phyloP scores from a whole-genome alignment of 805 yeast species.

The Metschnikowia cubensis region DNA sequence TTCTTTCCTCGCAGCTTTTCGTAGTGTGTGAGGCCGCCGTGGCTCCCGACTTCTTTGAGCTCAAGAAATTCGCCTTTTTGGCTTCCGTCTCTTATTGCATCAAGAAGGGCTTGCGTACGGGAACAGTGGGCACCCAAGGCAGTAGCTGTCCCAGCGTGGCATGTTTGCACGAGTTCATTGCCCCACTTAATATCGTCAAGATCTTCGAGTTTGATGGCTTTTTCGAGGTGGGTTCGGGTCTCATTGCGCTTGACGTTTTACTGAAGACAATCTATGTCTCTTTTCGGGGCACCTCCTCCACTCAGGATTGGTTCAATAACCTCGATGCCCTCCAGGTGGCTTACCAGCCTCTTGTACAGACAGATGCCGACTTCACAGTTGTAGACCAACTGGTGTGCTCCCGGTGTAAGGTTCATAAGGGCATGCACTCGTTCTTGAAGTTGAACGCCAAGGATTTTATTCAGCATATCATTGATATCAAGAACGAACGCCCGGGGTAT shows the following conservation, averaged over 20 bases:
- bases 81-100: slow-evolving; percentile 38
- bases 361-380: slow-evolving; percentile 6
- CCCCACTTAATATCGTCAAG: slow-evolving; percentile 32
- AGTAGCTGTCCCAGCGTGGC: slow-evolving; percentile 23
- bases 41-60: slow-evolving; percentile 19
- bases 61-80: slow-evolving; percentile 31
- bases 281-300: slow-evolving; percentile 62
- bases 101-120: slow-evolving; percentile 25
- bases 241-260: slow-evolving; percentile 46
- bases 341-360: slow-evolving; percentile 44
- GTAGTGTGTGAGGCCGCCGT: not conserved
- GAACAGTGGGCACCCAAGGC: slow-evolving; percentile 20
- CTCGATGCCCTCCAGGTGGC: slow-evolving; percentile 43
- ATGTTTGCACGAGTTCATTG: slow-evolving; percentile 21
- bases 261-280: slow-evolving; percentile 43
- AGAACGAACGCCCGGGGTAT: slow-evolving; percentile 43
- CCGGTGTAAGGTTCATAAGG: slow-evolving; percentile 59
- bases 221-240: slow-evolving; percentile 52
- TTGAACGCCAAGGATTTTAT: slow-evolving; percentile 36
- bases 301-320: slow-evolving; percentile 61
- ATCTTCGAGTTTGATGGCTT: slow-evolving; percentile 40
- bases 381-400: slow-evolving; percentile 32
- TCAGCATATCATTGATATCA: slow-evolving; percentile 29
- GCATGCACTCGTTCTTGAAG: slow-evolving; percentile 49
- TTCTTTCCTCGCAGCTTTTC: not conserved